Base-by-base conservation (phyloP, 345 rosid genomes). In the Linum tenue region DNA sequence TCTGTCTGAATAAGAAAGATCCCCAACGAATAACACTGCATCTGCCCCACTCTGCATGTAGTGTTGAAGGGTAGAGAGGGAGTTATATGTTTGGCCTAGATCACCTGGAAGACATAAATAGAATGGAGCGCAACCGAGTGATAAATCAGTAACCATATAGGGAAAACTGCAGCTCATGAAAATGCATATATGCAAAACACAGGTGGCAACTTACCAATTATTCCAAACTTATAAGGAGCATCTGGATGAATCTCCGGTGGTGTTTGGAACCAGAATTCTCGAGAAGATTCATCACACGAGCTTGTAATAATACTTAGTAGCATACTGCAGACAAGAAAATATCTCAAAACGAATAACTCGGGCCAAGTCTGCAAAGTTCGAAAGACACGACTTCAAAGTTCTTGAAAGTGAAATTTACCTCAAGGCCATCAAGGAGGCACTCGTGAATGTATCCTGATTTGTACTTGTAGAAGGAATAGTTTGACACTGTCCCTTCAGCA, bases 1-100 rank as follows among this genome's bases (percentile, higher is more conserved):
- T 68, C 97, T 81, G 72, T 94, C 97, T 70, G 99, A 95, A 75
- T 94, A 94, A 68, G 96, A 80, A 73, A 94, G 97, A 77, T 94
- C 99, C 48, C 97, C 99, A 17, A 86, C 82, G 74, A 90, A 94
- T 59, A 94, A 80, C 43, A 90, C 92, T 63, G 95, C 72, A 60
- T 87, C 82, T 57, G 91, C 95, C 76, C 85, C 92, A 77, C 91
- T 88, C 67, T 84, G 77, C 91, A 90, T 78, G 75, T 83, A 90
- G 70, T 90, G 96, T 73, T 94, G 83, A 63, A 90, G 79, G 36
- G 99, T 90, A 58, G 99, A 88, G 37, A 88, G 77, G 59, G 99
- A 94, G 79, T 94, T 94, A 78, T 76, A 87, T 43, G 99, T 94
- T 75, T 94, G 99, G 31, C 99, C 99, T 79, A 94, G 66, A 76